phyloP scores from a whole-genome alignment of 495 filamentous ascomycete genomes.

The Glarea lozoyensis region DNA sequence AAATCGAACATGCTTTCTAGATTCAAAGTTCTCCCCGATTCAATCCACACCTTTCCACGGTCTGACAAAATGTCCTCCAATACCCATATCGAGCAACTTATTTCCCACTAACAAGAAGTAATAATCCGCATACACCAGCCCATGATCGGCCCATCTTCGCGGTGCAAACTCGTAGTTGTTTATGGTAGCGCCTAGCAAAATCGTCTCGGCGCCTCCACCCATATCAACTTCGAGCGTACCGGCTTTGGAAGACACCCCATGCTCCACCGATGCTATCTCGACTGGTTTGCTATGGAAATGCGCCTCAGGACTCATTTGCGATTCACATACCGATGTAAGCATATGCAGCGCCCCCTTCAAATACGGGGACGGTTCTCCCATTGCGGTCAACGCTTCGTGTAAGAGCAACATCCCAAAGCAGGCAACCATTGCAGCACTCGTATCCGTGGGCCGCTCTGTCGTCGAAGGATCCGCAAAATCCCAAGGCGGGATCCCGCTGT shows the following conservation, averaged over 20 bases:
- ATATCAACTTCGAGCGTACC: slow-evolving; percentile 3
- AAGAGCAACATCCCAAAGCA: slow-evolving; percentile 33
- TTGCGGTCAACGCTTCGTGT: slow-evolving; percentile 22
- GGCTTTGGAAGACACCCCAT: too few species aligned
- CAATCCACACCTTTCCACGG: slow-evolving; percentile 5
- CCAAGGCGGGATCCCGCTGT: slow-evolving; percentile 14
- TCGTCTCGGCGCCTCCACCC: slow-evolving; percentile 15
- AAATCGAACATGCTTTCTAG: too few species aligned
- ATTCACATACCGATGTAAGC: slow-evolving; percentile 27
- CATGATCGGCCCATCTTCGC: slow-evolving; percentile 23
- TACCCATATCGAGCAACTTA: slow-evolving; percentile 21
- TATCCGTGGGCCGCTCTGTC: slow-evolving; percentile 21
- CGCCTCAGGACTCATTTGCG: slow-evolving; percentile 24
- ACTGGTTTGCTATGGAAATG: too few species aligned
- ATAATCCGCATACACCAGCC: slow-evolving; percentile 40
- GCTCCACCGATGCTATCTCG: too few species aligned
- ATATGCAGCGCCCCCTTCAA: slow-evolving; percentile 17
- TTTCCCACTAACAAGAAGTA: slow-evolving; percentile 38
- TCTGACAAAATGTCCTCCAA: too few species aligned
- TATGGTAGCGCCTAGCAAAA: slow-evolving; percentile 29
- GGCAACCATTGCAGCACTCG: slow-evolving; percentile 30
- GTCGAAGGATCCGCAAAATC: slow-evolving; percentile 34
- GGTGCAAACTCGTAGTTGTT: slow-evolving; percentile 26
- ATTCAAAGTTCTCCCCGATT: too few species aligned
- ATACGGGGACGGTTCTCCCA: too few species aligned